These are phyloP conservation scores for Gaeumannomyces sp. DNA, from an alignment of 2,329 filamentous ascomycete species.

Conservation along the genomic window DNA sequence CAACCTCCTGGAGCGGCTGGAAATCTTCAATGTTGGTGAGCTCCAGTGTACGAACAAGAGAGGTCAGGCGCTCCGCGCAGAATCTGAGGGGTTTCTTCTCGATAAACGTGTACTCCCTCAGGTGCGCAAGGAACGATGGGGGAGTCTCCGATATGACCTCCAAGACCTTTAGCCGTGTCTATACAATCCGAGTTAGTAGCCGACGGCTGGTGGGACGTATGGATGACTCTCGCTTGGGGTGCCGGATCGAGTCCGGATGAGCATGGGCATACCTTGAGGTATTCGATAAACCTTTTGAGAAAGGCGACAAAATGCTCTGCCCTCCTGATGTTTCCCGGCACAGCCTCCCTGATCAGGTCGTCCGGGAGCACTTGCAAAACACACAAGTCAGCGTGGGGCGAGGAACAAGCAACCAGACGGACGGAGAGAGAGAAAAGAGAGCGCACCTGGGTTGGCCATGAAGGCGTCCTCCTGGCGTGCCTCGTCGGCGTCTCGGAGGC, in stretches of 20 bases:
- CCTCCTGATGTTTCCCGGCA: conserved; percentile 91
- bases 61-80: conserved; percentile 90
- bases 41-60: conserved; percentile 88
- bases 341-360: conserved; percentile 89
- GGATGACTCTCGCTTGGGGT: neutral
- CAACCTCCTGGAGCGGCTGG: conserved; percentile 92
- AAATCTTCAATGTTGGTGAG: conserved; percentile 98
- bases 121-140: conserved; percentile 83
- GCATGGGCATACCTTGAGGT: conserved; percentile 59
- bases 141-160: conserved; percentile 97
- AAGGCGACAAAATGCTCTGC: conserved; percentile 96
- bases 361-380: conserved; percentile 65
- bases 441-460: conserved; percentile 77
- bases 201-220: neutral
- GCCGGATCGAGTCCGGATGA: neutral
- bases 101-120: conserved; percentile 95
- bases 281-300: conserved; percentile 94
- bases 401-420: neutral
- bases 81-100: conserved; percentile 93
- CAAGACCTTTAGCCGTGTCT: conserved; percentile 96
- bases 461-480: conserved; percentile 90
- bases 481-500: conserved; percentile 80
- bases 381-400: neutral
- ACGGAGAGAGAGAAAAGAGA: neutral
- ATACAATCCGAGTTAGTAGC: conserved; percentile 28